Conservation (phyloP, 306 rosid genomes). For the Sindora glabra region DNA sequence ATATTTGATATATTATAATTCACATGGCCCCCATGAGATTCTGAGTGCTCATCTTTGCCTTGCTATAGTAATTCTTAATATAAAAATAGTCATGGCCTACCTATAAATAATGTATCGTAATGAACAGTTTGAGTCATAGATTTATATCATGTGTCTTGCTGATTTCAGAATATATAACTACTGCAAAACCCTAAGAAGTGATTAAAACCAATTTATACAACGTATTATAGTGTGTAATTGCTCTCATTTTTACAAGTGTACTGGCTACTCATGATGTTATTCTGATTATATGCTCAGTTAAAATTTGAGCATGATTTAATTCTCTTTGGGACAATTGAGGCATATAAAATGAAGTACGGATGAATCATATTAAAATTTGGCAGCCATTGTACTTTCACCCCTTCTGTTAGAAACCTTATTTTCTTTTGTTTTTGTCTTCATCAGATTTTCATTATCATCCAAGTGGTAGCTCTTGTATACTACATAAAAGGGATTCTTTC, state of each 20-base stretch:
- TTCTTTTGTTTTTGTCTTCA: slow-evolving; percentile 21
- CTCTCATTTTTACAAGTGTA: background rate
- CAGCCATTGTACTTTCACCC: background rate
- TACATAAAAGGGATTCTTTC: slow-evolving; percentile 86
- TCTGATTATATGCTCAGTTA: background rate
- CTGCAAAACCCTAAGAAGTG: background rate
- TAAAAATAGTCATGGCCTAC: too few relatives aligned
- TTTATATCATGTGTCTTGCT: background rate
- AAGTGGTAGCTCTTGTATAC: slow-evolving; percentile 91
- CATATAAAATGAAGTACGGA: background rate
- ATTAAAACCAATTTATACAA: background rate
- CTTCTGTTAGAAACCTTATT: slow-evolving; percentile 13
- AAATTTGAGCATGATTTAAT: background rate
- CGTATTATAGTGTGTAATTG: background rate
- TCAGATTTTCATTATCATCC: slow-evolving; percentile 93
- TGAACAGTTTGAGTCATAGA: background rate
- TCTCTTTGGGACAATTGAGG: background rate
- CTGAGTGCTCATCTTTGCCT: too few relatives aligned
- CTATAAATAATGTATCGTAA: background rate
- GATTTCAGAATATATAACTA: background rate
- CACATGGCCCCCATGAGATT: too few relatives aligned
- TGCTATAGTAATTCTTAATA: too few relatives aligned
- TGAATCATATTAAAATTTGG: background rate
- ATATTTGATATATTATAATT: too few relatives aligned
- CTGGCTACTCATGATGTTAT: background rate